Evolutionary conservation across 495 filamentous ascomycete genomes (phyloP).

Genomic region (Annulohypoxylon moriforme): DNA sequence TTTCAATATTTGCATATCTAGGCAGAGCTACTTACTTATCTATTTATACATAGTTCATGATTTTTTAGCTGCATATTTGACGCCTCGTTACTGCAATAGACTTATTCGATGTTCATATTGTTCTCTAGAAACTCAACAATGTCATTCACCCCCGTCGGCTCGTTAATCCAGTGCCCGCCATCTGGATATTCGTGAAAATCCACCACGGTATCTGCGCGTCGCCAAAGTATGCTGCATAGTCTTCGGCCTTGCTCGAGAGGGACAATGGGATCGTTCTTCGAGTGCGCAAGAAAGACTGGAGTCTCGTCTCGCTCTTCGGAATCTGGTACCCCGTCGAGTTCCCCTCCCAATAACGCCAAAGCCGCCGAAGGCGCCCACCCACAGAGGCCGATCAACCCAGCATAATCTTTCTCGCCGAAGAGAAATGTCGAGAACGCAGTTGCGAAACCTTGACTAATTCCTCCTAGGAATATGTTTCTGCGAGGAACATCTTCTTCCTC

Average conservation of each 20-base stretch:
- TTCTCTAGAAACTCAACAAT: slow-evolving; percentile 50
- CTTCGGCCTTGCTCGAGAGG: slow-evolving; percentile 56
- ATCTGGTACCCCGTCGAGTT: not conserved
- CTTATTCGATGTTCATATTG: not conserved
- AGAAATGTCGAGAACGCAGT: slow-evolving; percentile 58
- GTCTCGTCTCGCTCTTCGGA: not conserved
- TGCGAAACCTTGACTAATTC: slow-evolving; percentile 57
- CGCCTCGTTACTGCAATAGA: not conserved
- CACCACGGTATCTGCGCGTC: slow-evolving; percentile 51
- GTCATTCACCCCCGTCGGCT: slow-evolving; percentile 64
- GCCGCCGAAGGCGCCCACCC: slow-evolving; percentile 64
- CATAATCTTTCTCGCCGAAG: slow-evolving; percentile 42
- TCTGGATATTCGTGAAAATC: slow-evolving; percentile 63
- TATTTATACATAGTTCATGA: not conserved
- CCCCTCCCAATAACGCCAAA: not conserved
- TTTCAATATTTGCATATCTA: too few relatives aligned
- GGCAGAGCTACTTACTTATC: too few relatives aligned
- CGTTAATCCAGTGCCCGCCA: slow-evolving; percentile 69
- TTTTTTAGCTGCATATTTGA: not conserved
- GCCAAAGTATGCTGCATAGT: slow-evolving; percentile 53
- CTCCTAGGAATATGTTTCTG: slow-evolving; percentile 50
- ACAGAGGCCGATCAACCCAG: slow-evolving; percentile 66
- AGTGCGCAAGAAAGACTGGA: slow-evolving; percentile 67
- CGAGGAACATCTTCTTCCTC: slow-evolving; percentile 48
- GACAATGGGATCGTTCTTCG: slow-evolving; percentile 62